Conservation (phyloP, 192 early-diverging fungal genomes). For the Diversispora epigaea region DNA sequence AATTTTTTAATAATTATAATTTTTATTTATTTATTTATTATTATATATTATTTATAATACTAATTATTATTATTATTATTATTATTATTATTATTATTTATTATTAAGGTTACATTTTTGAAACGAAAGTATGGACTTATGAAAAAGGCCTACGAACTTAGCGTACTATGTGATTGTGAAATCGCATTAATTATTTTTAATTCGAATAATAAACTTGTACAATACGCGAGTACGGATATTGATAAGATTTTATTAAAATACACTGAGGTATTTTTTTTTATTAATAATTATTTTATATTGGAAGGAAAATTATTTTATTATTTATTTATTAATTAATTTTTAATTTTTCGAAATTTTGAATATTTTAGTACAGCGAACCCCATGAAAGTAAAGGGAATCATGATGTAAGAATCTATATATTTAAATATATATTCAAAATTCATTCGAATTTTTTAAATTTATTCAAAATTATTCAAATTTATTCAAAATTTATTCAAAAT, state of each 20-base stretch:
- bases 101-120: slow-evolving; percentile 78
- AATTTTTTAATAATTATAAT: not conserved
- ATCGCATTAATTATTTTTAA: slow-evolving; percentile 95
- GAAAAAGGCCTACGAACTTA: slow-evolving; percentile 96
- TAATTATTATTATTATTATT: no score
- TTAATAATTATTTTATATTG: not conserved
- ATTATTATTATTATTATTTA: no score
- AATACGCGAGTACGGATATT: slow-evolving; percentile 92
- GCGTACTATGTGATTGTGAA: slow-evolving; percentile 92
- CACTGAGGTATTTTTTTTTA: slow-evolving; percentile 60
- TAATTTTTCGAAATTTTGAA: not conserved
- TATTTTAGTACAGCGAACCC: slow-evolving; percentile 37
- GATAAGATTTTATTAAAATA: slow-evolving; percentile 89
- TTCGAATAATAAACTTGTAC: slow-evolving; percentile 87
- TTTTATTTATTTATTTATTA: not conserved
- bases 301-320: slow-evolving; percentile 23
- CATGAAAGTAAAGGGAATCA: slow-evolving; percentile 43
- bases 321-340: slow-evolving; percentile 18
- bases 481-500: not conserved
- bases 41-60: no score
- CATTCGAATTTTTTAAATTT: not conserved
- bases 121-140: slow-evolving; percentile 93
- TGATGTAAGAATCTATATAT: slow-evolving; percentile 34
- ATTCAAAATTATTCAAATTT: not conserved
- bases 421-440: not conserved